Percentiles rank a stretch among this genome's conserved stretches.
phyloP scores from a whole-genome alignment of 1,284 basidiomycete species.

The Boletus semigastroideus region DNA sequence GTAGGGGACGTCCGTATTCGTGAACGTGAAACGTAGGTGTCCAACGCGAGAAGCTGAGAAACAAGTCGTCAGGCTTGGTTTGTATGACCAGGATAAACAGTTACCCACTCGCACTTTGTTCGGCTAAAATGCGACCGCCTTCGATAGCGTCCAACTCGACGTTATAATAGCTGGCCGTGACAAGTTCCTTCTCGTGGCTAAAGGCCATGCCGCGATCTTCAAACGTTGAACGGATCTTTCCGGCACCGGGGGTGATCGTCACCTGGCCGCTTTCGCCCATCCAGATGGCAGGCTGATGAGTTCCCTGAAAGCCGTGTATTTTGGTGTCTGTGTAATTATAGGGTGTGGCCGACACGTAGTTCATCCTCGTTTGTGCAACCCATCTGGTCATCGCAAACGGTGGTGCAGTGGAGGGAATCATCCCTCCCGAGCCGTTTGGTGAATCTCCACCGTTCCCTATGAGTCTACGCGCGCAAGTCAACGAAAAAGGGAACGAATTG shows the following conservation, averaged over 20 bases:
- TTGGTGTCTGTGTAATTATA: constrained; percentile 68
- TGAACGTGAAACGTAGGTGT: constrained; percentile 74
- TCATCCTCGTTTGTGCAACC: constrained; percentile 69
- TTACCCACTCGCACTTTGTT: constrained; percentile 71
- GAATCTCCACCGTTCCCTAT: constrained; percentile 73
- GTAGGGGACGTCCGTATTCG: constrained; percentile 48
- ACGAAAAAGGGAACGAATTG: background rate
- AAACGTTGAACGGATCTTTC: constrained; percentile 51
- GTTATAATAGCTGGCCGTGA: constrained; percentile 67
- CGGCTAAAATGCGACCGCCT: constrained; percentile 53
- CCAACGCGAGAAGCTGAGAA: constrained; percentile 71
- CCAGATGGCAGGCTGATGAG: constrained; percentile 87
- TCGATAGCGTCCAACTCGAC: constrained; percentile 56
- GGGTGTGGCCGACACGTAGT: constrained; percentile 76
- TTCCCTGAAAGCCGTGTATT: constrained; percentile 76
- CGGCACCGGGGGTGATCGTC: constrained; percentile 62
- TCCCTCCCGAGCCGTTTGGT: constrained; percentile 69
- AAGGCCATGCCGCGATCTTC: constrained; percentile 64
- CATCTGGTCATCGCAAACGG: constrained; percentile 84
- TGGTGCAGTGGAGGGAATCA: constrained; percentile 69
- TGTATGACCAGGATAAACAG: background rate
- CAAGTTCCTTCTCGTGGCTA: constrained; percentile 56
- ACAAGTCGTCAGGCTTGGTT: constrained; percentile 2
- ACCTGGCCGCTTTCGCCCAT: constrained; percentile 82
- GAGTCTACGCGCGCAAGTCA: constrained; percentile 35